Conservation (phyloP, 179 eudicot genomes). For the Dionaea muscipula region DNA sequence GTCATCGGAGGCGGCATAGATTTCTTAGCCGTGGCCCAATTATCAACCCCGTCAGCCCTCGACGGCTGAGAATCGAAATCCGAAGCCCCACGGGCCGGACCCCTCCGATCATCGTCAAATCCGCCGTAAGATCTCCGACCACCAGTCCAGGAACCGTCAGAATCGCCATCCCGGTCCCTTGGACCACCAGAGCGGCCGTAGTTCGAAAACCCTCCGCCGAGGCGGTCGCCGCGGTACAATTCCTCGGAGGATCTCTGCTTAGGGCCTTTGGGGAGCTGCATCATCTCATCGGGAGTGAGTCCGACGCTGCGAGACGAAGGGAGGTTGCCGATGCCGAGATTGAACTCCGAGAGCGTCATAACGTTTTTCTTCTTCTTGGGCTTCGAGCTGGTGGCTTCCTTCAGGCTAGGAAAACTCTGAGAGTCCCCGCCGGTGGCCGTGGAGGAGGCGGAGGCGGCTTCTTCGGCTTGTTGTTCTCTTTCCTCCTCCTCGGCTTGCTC, state of each 20-base stretch:
- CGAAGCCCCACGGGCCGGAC: slow-evolving; percentile 28
- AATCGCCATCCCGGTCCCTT: slow-evolving; percentile 18
- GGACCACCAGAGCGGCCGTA: slow-evolving; percentile 26
- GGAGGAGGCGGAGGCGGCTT: slow-evolving; percentile 30
- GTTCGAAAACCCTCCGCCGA: slow-evolving; percentile 54
- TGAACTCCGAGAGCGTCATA: slow-evolving; percentile 27
- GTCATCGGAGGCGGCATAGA: slow-evolving; percentile 8
- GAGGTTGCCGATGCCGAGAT: slow-evolving; percentile 10
- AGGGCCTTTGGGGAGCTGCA: slow-evolving; percentile 68
- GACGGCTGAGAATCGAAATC: slow-evolving; percentile 35
- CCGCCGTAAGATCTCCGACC: slow-evolving; percentile 39
- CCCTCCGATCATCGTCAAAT: slow-evolving; percentile 43
- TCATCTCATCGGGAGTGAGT: slow-evolving; percentile 54
- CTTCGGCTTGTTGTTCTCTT: slow-evolving; percentile 24
- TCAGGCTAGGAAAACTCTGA: slow-evolving; percentile 39
- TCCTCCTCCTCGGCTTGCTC: slow-evolving; percentile 70
- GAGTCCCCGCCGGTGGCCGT: slow-evolving; percentile 19
- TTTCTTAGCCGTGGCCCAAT: slow-evolving; percentile 61
- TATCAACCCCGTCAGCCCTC: slow-evolving; percentile 58
- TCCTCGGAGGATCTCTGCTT: slow-evolving; percentile 50
- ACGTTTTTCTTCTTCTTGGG: slow-evolving; percentile 41
- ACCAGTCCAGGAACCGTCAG: slow-evolving; percentile 15
- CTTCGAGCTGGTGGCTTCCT: slow-evolving; percentile 32
- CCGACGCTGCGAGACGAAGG: slow-evolving; percentile 19
- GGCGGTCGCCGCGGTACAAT: slow-evolving; percentile 21